Evolutionary conservation across 768 basidiomycete species (phyloP).

Genomic region (Lyophyllum atratum): DNA sequence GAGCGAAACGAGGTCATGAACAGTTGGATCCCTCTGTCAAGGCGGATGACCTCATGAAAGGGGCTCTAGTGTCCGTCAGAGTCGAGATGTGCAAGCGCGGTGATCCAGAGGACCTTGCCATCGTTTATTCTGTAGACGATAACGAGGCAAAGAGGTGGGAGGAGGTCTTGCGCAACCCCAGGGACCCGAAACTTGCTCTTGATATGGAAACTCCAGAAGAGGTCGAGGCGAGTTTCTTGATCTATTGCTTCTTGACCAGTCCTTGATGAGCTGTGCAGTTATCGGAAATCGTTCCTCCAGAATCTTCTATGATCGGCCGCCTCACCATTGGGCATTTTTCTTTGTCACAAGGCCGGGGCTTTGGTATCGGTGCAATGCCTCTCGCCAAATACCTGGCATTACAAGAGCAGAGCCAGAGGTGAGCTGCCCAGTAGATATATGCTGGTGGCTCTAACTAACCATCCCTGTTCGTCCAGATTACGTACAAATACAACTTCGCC

Average conservation of each 20-base stretch:
- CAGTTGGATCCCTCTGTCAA: slow-evolving; percentile 33
- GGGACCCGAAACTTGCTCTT: slow-evolving; percentile 1
- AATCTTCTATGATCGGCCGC: slow-evolving; percentile 68
- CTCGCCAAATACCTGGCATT: slow-evolving; percentile 53
- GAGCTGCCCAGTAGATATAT: background rate
- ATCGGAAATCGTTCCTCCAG: slow-evolving; percentile 40
- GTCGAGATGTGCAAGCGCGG: slow-evolving; percentile 68
- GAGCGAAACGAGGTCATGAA: slow-evolving; percentile 53
- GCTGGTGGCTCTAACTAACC: background rate
- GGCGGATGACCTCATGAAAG: slow-evolving; percentile 49
- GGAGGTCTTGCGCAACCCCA: slow-evolving; percentile 25
- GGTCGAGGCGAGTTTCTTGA: slow-evolving; percentile 20
- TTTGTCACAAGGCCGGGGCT: slow-evolving; percentile 73
- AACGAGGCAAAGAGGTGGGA: slow-evolving; percentile 53
- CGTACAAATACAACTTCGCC: slow-evolving; percentile 26
- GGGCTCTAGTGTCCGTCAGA: slow-evolving; percentile 69
- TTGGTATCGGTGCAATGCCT: slow-evolving; percentile 75
- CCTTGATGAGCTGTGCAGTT: slow-evolving; percentile 34
- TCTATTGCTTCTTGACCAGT: background rate
- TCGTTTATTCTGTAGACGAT: slow-evolving; percentile 66
- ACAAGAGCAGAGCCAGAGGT: slow-evolving; percentile 48
- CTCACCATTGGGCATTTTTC: slow-evolving; percentile 86
- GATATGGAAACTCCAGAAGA: slow-evolving; percentile 32
- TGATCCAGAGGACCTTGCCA: slow-evolving; percentile 70
- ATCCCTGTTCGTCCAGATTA: slow-evolving; percentile 20